Evolutionary conservation across 768 basidiomycete genomes (phyloP).

Genomic region (Lactarius sp.): DNA sequence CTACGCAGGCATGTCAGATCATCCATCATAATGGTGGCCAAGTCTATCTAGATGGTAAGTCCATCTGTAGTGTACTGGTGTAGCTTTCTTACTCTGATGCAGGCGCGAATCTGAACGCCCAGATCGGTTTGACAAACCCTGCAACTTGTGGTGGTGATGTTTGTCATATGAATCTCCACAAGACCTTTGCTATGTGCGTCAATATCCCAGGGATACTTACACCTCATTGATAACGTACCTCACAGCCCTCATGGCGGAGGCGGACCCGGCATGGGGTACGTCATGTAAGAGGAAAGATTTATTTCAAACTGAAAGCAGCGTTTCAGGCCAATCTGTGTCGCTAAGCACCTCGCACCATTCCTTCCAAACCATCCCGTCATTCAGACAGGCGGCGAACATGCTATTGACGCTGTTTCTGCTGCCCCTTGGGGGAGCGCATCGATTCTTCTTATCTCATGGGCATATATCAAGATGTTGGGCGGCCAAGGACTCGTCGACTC

Average conservation of each 20-base stretch:
- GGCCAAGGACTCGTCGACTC: constrained; percentile 83
- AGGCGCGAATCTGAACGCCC: constrained; percentile 92
- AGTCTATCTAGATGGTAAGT: constrained; percentile 86
- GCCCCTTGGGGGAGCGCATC: constrained; percentile 94
- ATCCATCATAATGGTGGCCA: constrained; percentile 95
- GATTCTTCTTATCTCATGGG: constrained; percentile 96
- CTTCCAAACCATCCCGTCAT: constrained; percentile 83
- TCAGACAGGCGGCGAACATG: constrained; percentile 55
- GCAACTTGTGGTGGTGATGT: constrained; percentile 97
- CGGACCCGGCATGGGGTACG: constrained; percentile 90
- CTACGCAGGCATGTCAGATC: constrained; percentile 74
- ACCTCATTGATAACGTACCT: not conserved
- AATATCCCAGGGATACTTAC: not conserved
- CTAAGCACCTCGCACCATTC: constrained; percentile 91
- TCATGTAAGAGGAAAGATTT: not conserved
- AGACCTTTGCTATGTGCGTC: constrained; percentile 89
- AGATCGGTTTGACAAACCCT: constrained; percentile 88
- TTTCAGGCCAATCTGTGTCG: constrained; percentile 83
- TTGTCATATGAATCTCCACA: constrained; percentile 97
- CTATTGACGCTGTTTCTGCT: constrained; percentile 85
- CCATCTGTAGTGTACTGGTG: not conserved
- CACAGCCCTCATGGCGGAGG: constrained; percentile 92
- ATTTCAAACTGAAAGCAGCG: constrained; percentile 6
- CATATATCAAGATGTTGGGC: constrained; percentile 99
- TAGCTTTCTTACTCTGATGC: not conserved